Evolutionary conservation across 768 basidiomycete species (phyloP).

Genomic region (Hydnum rufescens): DNA sequence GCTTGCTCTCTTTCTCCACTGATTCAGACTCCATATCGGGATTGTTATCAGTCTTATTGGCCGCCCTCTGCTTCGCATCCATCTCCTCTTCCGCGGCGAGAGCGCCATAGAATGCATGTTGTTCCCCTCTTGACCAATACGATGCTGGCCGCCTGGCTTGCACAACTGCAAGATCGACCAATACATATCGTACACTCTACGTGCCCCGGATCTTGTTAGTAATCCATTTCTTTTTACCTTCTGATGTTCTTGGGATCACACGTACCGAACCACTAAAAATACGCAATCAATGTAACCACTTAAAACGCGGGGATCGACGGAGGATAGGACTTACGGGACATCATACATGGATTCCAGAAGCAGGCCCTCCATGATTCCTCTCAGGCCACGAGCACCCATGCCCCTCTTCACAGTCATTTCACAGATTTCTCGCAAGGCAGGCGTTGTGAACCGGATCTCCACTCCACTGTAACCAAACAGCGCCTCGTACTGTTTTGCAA

Average conservation of each 20-base stretch:
- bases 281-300: too few species aligned
- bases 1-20: background rate
- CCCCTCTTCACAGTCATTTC: conserved; percentile 57
- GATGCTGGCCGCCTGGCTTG: conserved; percentile 38
- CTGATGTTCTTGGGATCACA: too few species aligned
- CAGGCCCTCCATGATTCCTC: conserved; percentile 75
- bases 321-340: conserved; percentile 48
- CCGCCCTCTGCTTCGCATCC: background rate
- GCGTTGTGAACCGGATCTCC: conserved; percentile 70
- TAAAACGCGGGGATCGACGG: too few species aligned
- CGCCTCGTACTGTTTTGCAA: conserved; percentile 75
- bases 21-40: background rate
- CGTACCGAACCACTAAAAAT: conserved; percentile 43
- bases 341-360: conserved; percentile 87
- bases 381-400: conserved; percentile 75
- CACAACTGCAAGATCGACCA: conserved; percentile 55
- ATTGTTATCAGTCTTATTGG: background rate
- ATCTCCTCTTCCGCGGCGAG: conserved; percentile 47
- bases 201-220: background rate
- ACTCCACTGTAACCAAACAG: conserved; percentile 69
- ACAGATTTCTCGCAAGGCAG: conserved; percentile 67
- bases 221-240: too few species aligned
- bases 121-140: conserved; percentile 59
- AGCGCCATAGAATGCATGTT: conserved; percentile 49
- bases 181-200: conserved; percentile 62